Percentiles rank a stretch among this genome's conserved stretches.
These are phyloP conservation scores for Paramecium sexaurelia DNA, from an alignment of 73 alveolate species.

Conservation along the genomic window DNA sequence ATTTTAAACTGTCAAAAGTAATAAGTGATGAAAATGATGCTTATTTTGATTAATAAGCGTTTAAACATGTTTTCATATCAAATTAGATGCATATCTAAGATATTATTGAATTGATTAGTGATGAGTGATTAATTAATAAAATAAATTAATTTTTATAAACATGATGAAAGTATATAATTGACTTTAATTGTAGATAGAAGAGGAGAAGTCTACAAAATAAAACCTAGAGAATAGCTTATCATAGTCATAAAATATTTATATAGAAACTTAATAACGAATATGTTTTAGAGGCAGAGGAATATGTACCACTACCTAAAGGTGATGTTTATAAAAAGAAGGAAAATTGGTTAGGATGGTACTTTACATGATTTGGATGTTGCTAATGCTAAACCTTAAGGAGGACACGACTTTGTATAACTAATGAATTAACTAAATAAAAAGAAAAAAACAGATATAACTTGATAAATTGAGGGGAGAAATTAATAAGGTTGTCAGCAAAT, in stretches of 20 bases:
- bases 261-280: constrained; percentile 99
- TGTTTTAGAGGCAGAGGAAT: constrained; percentile 99
- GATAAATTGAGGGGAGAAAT: constrained; percentile 98
- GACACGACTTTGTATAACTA: constrained; percentile 97
- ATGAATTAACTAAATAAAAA: constrained; percentile 98
- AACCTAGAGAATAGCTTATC: constrained; percentile 97
- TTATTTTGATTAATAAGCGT: constrained; percentile 8
- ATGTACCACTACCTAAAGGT: constrained; percentile 99
- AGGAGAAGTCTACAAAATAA: constrained; percentile 98
- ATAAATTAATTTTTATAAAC: background rate
- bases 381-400: constrained; percentile 99
- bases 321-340: constrained; percentile 99
- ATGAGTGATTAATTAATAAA: constrained; percentile 27
- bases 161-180: constrained; percentile 19
- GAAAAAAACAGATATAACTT: constrained; percentile 98
- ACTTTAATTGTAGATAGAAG: constrained; percentile 83
- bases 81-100: constrained; percentile 47
- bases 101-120: constrained; percentile 30
- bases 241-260: constrained; percentile 97
- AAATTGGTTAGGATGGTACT: constrained; percentile 99
- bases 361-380: constrained; percentile 99
- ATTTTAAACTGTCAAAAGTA: constrained; percentile 2
- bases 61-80: constrained; percentile 36
- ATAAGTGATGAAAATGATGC: background rate
- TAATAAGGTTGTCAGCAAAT: constrained; percentile 98